Percentiles rank a stretch among this genome's conserved stretches.
These are phyloP conservation scores for Tricholoma terreum DNA, from an alignment of 768 basidiomycete species.

Conservation along the genomic window DNA sequence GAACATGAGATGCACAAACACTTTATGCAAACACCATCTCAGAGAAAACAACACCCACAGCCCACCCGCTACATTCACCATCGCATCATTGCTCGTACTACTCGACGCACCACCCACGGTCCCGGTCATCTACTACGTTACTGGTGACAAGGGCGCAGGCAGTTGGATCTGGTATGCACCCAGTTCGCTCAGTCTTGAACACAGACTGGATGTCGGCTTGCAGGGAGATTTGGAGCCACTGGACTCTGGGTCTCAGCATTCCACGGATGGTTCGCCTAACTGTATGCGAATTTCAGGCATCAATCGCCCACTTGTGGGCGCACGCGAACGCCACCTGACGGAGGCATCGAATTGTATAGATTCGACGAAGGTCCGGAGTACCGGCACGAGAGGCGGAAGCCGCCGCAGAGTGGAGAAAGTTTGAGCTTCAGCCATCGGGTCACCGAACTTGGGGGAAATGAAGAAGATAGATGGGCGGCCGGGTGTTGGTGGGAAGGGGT, in stretches of 20 bases:
- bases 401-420: neutral
- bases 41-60: slow-evolving; percentile 19
- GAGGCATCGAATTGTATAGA: neutral
- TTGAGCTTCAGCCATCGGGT: neutral
- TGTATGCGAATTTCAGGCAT: neutral
- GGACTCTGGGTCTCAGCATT: no score
- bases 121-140: neutral
- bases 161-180: neutral
- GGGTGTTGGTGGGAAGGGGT: neutral
- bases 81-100: slow-evolving; percentile 14
- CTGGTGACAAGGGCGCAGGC: neutral
- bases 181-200: neutral
- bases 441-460: neutral
- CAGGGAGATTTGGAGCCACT: no score
- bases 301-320: neutral
- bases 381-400: neutral
- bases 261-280: no score
- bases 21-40: slow-evolving; percentile 17
- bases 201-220: neutral
- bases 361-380: slow-evolving; percentile 2
- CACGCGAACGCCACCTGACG: neutral
- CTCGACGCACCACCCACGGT: neutral
- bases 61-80: slow-evolving; percentile 9
- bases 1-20: no score
- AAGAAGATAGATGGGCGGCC: neutral